Base-by-base conservation (phyloP, 2,329 filamentous ascomycete genomes). In the Cytospora piceicola region DNA sequence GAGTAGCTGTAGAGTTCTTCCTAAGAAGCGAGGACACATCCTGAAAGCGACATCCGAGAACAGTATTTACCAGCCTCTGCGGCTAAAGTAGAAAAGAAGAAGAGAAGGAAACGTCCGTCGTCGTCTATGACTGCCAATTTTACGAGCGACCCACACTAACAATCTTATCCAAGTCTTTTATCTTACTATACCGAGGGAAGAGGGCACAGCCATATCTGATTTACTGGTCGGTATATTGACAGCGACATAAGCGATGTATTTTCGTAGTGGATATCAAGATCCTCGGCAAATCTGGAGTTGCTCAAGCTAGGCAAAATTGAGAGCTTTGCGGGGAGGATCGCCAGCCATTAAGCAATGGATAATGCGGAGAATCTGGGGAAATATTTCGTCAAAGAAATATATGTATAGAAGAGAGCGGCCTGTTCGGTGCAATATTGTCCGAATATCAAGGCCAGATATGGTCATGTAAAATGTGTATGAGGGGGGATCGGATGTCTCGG, bases 1-100 rank as follows among this genome's bases (percentile, higher is more conserved):
- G 22, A 58, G 39, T 12, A 63, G 61, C 15, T 51, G 51, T 30
- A 53, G 24, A 17, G 52, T 55, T 29, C 39, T 42, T 29, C 46
- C 39, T 15, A 58, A 51, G 17, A 11, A 9, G n/a, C 46, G 51
- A 8, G 58, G 34, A 36, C 27, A 54, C 66, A 67, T 67, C 49
- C 34, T 63, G 58, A 61, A 27, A 52, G 61, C 17, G 24, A 27
- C 39, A 20, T 55, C 1, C 20, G n/a, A 6, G 36, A 34, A 14
- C 39, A 51, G 39, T 20, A 54, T 14, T 53, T 17, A 51, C 29
- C 29, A 52, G 29, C 53, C 15, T 52, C 32, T 29, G 32, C 61
- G 24, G n/a, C 11, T n/a, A 49, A 39, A 52, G 22, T 30, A 46
- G 27, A 29, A 29, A 29, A n/a, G n/a, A 29, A 29, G 27, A 29